Base-by-base conservation (phyloP, 768 basidiomycete species). In the Lactarius quietus region DNA sequence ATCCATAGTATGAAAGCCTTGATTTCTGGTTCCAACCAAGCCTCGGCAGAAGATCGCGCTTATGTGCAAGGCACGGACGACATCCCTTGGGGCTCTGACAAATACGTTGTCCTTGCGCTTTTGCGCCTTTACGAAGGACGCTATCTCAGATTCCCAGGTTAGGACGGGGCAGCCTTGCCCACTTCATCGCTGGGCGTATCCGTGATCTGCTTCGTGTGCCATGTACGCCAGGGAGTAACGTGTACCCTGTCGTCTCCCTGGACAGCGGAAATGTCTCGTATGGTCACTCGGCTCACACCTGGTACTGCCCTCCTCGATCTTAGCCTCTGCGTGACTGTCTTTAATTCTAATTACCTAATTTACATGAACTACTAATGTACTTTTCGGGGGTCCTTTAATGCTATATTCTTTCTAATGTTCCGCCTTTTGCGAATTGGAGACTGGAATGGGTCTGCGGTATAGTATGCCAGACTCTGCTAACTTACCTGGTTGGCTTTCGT, bases 31-130 rank as follows among this genome's bases (percentile, higher is more conserved):
- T 28, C 31, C 28, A 63, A 58, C 48, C 38, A 31, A 28, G 55
- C 56, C 18, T 63, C 62, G 6, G 62, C 31, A 31, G 26, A 57
- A 15, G 62, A 56, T 45, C 35, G 45, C 18, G 29, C 28, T 28
- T 3, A n/a, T 0, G 36, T 52, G 18, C 28, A 39, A 2, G 36
- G 45, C n/a, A 9, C 45, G 2, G 57, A 58, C 36, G 57, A 58
- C 36, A 58, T 58, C 45, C 43, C 48, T 4, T 57, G 51, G 26
- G 48, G 57, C 18, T 14, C 48, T 18, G 48, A 57, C 0, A 63
- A 58, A 63, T 58, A 57, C 0, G 57, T 52, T 36, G 15, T 52
- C 15, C 57, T 58, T 31, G 62, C 62, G 7, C 57, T 58, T 8
- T 43, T 56, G 57, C 45, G 56, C 26, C 62, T 63, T 20, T 26